Percentiles rank a stretch among this genome's conserved stretches.
These are phyloP conservation scores for Penicillium macrosclerotiorum DNA, from an alignment of 495 filamentous ascomycete species.

Conservation along the genomic window DNA sequence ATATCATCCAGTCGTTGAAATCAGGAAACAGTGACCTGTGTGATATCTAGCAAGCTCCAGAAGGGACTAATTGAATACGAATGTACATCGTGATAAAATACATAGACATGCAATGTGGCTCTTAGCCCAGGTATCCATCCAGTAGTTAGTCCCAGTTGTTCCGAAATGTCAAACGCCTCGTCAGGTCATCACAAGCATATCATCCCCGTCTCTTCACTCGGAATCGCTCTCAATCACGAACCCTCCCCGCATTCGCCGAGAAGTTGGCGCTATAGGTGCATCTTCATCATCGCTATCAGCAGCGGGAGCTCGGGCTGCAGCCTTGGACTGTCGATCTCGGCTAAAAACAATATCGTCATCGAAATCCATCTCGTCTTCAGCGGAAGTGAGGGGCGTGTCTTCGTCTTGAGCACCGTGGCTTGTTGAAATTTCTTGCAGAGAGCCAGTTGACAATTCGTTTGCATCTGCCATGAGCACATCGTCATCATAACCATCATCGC, in stretches of 20 bases:
- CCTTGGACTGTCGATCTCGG: slow-evolving; percentile 22
- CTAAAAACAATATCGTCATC: slow-evolving; percentile 40
- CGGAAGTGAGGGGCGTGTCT: slow-evolving; percentile 29
- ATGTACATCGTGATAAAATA: background rate
- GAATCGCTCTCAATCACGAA: slow-evolving; percentile 55
- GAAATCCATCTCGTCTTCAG: slow-evolving; percentile 36
- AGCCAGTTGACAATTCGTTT: slow-evolving; percentile 21
- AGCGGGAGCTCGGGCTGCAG: slow-evolving; percentile 6
- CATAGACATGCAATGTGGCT: background rate
- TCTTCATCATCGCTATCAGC: slow-evolving; percentile 31
- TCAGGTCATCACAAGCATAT: slow-evolving; percentile 25
- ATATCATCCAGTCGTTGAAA: slow-evolving; percentile 4
- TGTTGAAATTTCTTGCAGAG: slow-evolving; percentile 16
- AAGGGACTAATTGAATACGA: background rate
- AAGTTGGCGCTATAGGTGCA: slow-evolving; percentile 25
- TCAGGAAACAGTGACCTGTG: background rate
- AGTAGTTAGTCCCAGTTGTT: slow-evolving; percentile 4
- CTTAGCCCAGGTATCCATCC: slow-evolving; percentile 10
- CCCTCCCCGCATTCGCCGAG: slow-evolving; percentile 42
- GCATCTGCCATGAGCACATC: slow-evolving; percentile 38
- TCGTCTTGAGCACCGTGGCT: slow-evolving; percentile 23
- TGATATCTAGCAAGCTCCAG: background rate
- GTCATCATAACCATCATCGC: slow-evolving; percentile 29
- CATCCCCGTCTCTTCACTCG: slow-evolving; percentile 27
- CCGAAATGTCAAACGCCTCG: slow-evolving; percentile 29